These are phyloP conservation scores for Canna indica DNA, from an alignment of 176 grass and related monocot species.

Conservation along the genomic window DNA sequence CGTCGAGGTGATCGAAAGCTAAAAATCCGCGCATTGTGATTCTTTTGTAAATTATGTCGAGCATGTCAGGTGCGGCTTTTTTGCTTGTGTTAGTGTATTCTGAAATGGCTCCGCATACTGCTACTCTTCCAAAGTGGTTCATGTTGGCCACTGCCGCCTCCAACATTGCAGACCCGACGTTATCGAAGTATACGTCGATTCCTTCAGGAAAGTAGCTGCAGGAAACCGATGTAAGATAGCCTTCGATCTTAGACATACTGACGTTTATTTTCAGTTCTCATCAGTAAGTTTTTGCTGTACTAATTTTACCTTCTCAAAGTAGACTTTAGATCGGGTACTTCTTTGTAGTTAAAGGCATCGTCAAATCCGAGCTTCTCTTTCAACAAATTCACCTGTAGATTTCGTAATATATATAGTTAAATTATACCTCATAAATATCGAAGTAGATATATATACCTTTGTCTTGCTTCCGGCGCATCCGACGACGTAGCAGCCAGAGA, in stretches of 20 bases:
- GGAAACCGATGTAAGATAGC: neutral
- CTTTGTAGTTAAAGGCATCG: constrained; percentile 6
- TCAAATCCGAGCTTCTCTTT: constrained; percentile 3
- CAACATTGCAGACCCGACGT: constrained; percentile 27
- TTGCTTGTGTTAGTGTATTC: constrained; percentile 30
- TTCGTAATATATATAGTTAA: too few species aligned
- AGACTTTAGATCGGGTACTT: constrained; percentile 4
- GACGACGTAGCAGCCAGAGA: neutral
- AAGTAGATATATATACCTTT: neutral
- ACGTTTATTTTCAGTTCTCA: too few species aligned
- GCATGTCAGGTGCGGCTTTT: constrained; percentile 24
- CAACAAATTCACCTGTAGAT: neutral
- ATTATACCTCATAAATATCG: too few species aligned
- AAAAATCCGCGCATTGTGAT: constrained; percentile 49
- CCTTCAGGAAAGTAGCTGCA: constrained; percentile 42
- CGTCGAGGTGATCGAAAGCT: constrained; percentile 26
- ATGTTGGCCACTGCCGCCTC: constrained; percentile 47
- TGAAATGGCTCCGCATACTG: constrained; percentile 39
- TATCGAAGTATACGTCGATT: constrained; percentile 44
- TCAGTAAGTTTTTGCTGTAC: too few species aligned
- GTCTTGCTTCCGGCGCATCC: neutral
- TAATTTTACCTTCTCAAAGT: neutral
- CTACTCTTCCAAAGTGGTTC: constrained; percentile 43
- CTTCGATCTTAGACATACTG: too few species aligned
- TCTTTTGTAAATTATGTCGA: constrained; percentile 46